These are phyloP conservation scores for Barnettozyma californica DNA, from an alignment of 805 yeast species.

Conservation along the genomic window DNA sequence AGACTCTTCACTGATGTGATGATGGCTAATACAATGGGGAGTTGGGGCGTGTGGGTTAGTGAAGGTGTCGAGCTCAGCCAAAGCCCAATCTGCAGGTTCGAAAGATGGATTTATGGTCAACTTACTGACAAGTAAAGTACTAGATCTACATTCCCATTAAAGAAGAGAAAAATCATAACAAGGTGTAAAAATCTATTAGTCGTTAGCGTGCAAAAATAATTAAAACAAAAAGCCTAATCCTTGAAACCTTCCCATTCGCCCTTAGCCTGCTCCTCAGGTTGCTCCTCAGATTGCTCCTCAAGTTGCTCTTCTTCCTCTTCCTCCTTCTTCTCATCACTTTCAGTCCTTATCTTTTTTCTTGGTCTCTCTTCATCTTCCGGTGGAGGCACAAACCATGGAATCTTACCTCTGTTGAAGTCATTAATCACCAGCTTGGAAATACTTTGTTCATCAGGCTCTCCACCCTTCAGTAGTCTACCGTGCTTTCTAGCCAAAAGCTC, in stretches of 20 bases:
- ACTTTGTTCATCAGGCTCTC: slow-evolving; percentile 95
- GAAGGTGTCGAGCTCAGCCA: slow-evolving; percentile 64
- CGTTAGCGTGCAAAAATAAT: neutral
- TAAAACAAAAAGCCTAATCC: neutral
- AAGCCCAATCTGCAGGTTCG: slow-evolving; percentile 47
- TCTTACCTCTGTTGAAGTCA: slow-evolving; percentile 94
- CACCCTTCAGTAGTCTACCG: slow-evolving; percentile 92
- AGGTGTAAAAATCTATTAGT: slow-evolving; percentile 1
- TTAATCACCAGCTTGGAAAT: slow-evolving; percentile 85
- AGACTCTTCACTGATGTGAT: slow-evolving; percentile 85
- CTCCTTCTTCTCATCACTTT: slow-evolving; percentile 17
- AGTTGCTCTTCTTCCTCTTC: slow-evolving; percentile 9
- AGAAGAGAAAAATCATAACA: neutral
- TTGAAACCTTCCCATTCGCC: slow-evolving; percentile 17
- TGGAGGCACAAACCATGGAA: slow-evolving; percentile 97
- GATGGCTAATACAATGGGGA: slow-evolving; percentile 93
- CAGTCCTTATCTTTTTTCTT: slow-evolving; percentile 26
- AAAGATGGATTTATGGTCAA: slow-evolving; percentile 31
- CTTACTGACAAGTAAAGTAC: slow-evolving; percentile 4
- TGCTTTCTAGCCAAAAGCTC: slow-evolving; percentile 89
- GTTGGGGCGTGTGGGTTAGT: slow-evolving; percentile 76
- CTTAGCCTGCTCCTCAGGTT: slow-evolving; percentile 16
- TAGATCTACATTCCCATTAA: neutral
- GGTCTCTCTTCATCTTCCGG: slow-evolving; percentile 60
- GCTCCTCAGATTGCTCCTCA: slow-evolving; percentile 11